Evolutionary conservation across 2,329 filamentous ascomycete species (phyloP).

Genomic region (Talaromyces funiculosus): DNA sequence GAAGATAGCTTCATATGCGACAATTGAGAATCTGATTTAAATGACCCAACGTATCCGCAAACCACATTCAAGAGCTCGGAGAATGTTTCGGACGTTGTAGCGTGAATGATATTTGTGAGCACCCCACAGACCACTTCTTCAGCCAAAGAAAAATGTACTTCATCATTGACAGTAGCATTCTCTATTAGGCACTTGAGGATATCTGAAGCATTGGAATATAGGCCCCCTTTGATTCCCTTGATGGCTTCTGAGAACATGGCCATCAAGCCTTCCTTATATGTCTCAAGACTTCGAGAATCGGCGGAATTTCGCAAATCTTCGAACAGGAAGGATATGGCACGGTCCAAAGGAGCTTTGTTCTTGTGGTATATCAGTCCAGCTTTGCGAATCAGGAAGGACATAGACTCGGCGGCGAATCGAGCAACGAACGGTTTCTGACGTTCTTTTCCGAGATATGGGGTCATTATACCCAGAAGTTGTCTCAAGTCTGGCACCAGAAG

Average conservation of each 20-base stretch:
- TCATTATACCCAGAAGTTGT: slow-evolving; percentile 76
- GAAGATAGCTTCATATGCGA: slow-evolving; percentile 37
- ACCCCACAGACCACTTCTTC: slow-evolving; percentile 69
- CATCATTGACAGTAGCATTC: slow-evolving; percentile 25
- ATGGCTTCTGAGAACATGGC: slow-evolving; percentile 81
- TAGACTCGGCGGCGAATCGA: slow-evolving; percentile 86
- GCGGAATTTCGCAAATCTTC: slow-evolving; percentile 53
- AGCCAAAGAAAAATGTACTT: slow-evolving; percentile 24
- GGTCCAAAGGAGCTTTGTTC: slow-evolving; percentile 60
- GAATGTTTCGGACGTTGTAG: slow-evolving; percentile 70
- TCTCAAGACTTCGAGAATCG: slow-evolving; percentile 33
- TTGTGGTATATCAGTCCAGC: slow-evolving; percentile 72
- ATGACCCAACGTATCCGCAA: slow-evolving; percentile 43
- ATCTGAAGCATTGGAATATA: slow-evolving; percentile 54
- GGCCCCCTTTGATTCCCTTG: slow-evolving; percentile 54
- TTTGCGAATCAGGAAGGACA: slow-evolving; percentile 91
- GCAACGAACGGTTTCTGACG: slow-evolving; percentile 81
- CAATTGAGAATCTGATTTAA: slow-evolving; percentile 32
- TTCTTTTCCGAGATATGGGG: slow-evolving; percentile 75
- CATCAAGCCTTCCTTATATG: slow-evolving; percentile 87
- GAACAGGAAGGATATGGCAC: slow-evolving; percentile 67
- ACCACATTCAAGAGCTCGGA: slow-evolving; percentile 60
- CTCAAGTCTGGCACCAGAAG: slow-evolving; percentile 78
- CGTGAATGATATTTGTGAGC: slow-evolving; percentile 75
- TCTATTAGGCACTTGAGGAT: slow-evolving; percentile 49